Conservation (phyloP, 106 monocot genomes). For the Triglochin maritima region DNA sequence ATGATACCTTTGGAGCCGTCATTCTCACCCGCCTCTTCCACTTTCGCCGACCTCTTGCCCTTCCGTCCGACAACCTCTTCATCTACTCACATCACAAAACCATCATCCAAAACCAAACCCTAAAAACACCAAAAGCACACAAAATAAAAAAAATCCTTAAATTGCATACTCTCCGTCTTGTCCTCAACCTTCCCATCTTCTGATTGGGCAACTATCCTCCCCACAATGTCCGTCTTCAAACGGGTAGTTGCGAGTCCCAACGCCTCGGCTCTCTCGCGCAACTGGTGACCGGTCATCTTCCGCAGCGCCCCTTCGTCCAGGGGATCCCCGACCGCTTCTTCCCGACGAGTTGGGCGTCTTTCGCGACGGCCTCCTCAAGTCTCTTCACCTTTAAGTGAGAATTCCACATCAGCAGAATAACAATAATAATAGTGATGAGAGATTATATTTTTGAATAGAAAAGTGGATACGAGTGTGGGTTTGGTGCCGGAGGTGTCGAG, state of each 20-base stretch:
- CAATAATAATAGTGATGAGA: constrained; percentile 10
- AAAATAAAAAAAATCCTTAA: neutral
- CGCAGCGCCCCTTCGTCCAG: constrained; percentile 11
- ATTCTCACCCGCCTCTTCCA: too few relatives aligned
- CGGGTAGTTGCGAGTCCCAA: constrained; percentile 37
- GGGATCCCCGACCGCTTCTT: constrained; percentile 22
- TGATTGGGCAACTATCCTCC: constrained; percentile 33
- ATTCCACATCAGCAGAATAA: neutral
- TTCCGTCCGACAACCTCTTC: neutral
- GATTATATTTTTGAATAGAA: neutral
- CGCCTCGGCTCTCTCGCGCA: constrained; percentile 22
- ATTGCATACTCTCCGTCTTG: neutral
- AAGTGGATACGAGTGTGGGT: constrained; percentile 24
- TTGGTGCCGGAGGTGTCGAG: constrained; percentile 47
- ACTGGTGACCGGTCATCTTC: constrained; percentile 30
- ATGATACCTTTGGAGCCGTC: too few relatives aligned
- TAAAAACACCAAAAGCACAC: neutral
- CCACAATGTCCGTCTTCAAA: constrained; percentile 37
- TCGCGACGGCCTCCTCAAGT: constrained; percentile 34
- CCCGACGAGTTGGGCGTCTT: constrained; percentile 20
- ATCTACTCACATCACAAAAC: constrained; percentile 6
- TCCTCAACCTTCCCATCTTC: constrained; percentile 5
- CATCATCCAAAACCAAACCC: neutral
- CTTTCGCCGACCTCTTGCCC: too few relatives aligned
- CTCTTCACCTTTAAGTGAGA: constrained; percentile 33